Evolutionary conservation across 2,329 filamentous ascomycete species (phyloP), one percentile per base, ranked within the genome.

Genomic region (Alternaria alternata): DNA sequence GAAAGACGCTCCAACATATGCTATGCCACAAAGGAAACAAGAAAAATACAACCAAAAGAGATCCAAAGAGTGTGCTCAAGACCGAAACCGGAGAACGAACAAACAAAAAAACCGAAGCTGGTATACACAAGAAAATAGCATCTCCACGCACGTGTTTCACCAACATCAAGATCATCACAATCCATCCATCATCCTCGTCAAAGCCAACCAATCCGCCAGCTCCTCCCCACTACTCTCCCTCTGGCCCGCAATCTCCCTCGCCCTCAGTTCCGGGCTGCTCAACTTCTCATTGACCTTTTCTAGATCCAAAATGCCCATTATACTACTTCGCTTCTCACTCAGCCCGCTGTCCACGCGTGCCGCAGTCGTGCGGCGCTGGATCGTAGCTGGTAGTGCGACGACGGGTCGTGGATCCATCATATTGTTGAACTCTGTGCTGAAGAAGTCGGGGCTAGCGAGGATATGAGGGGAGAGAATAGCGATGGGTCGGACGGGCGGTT

Each of bases 141-240:
- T 36, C 32, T 3, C 14, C 12, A 36, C 32, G 32, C 32, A 1
- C 14, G 24, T 26, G 24, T 0, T 1, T 32, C 30, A 32, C 30
- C 30, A 36, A 36, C 30, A 32, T 32, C n/a, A 3, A 7, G 7
- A 42, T 7, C 38, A 32, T 56, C 38, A 61, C 34, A 66, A 28
- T 2, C 52, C 56, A 22, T 65, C 67, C 53, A 69, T 42, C 59
- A 63, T 51, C 44, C 51, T 59, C 39, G 57, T 67, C 42, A 69
- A 26, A 3, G 59, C 61, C 43, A 69, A 38, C 67, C 67, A 69
- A 36, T 61, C 56, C n/a, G 56, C 47, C 20, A 66, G 44, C 47
- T 66, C 64, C 20, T 32, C 46, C 30, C 47, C 62, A 41, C 43
- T 60, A 47, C 46, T 49, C 32, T 44, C 53, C 47, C 39, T 57